Percentiles rank a stretch among this genome's conserved stretches.
phyloP scores from a whole-genome alignment of 2,329 filamentous ascomycete genomes.

The Ceratocystiopsis sp. region DNA sequence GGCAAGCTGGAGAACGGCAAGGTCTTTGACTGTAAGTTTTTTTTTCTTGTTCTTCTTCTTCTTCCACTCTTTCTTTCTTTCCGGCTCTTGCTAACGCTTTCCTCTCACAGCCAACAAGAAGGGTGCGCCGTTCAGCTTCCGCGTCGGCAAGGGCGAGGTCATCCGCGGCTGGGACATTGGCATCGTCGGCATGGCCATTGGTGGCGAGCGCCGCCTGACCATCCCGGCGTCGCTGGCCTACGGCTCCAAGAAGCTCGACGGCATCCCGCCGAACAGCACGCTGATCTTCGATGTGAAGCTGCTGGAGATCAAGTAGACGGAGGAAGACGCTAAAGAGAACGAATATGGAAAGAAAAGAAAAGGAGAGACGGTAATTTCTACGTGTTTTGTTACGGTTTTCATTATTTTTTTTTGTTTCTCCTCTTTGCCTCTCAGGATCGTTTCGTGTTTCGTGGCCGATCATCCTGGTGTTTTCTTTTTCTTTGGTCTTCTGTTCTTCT shows the following conservation, averaged over 20 bases:
- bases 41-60: constrained; percentile 10
- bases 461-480: too few relatives aligned
- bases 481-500: too few relatives aligned
- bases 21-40: constrained; percentile 70
- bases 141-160: constrained; percentile 83
- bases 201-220: constrained; percentile 81
- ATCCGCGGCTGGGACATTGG: constrained; percentile 99
- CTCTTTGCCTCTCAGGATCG: too few relatives aligned
- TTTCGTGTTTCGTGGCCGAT: too few relatives aligned
- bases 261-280: constrained; percentile 82
- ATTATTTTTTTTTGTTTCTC: too few relatives aligned
- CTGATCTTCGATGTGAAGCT: constrained; percentile 86
- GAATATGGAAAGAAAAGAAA: too few relatives aligned
- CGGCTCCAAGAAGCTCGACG: constrained; percentile 64
- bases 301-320: constrained; percentile 62
- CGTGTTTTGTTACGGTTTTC: too few relatives aligned
- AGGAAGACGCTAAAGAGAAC: too few relatives aligned
- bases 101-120: constrained; percentile 72
- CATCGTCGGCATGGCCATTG: constrained; percentile 78
- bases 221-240: constrained; percentile 82
- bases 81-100: neutral
- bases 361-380: too few relatives aligned
- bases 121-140: constrained; percentile 93
- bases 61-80: neutral
- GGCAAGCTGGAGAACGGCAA: constrained; percentile 91